Percentiles rank a stretch among this genome's conserved stretches.
phyloP scores from a whole-genome alignment of 2,329 filamentous ascomycete species.

The Nakataea oryzae region DNA sequence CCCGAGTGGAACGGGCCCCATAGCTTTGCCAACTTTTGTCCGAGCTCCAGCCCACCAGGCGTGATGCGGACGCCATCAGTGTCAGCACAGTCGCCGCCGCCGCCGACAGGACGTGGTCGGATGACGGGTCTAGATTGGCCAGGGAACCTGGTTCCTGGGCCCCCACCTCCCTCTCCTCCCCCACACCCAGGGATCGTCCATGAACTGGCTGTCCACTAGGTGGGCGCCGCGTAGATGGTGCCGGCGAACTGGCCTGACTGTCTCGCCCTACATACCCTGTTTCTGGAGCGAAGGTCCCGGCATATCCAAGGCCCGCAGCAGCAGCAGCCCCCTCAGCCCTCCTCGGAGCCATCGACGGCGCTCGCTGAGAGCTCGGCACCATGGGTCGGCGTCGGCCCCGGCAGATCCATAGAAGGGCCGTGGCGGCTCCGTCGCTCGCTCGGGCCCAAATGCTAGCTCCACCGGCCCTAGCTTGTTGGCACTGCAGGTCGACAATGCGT shows the following conservation, averaged over 20 bases:
- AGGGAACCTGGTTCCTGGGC: not conserved
- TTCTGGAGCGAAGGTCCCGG: not conserved
- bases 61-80: too few relatives aligned
- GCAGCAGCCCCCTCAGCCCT: too few relatives aligned
- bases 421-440: too few relatives aligned
- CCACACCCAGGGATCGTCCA: not conserved
- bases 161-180: not conserved
- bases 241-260: not conserved
- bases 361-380: too few relatives aligned
- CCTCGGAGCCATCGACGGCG: not conserved
- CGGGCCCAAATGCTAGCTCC: too few relatives aligned
- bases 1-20: too few relatives aligned
- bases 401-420: too few relatives aligned
- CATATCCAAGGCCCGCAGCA: not conserved
- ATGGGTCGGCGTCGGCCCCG: too few relatives aligned
- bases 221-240: not conserved
- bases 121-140: not conserved
- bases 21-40: too few relatives aligned
- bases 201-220: not conserved
- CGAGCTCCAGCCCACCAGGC: too few relatives aligned
- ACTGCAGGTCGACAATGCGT: too few relatives aligned
- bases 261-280: not conserved
- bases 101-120: not conserved
- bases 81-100: too few relatives aligned
- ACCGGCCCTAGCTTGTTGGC: not conserved